Conservation (phyloP, 1,284 basidiomycete species). For the Austroboletus niveus region DNA sequence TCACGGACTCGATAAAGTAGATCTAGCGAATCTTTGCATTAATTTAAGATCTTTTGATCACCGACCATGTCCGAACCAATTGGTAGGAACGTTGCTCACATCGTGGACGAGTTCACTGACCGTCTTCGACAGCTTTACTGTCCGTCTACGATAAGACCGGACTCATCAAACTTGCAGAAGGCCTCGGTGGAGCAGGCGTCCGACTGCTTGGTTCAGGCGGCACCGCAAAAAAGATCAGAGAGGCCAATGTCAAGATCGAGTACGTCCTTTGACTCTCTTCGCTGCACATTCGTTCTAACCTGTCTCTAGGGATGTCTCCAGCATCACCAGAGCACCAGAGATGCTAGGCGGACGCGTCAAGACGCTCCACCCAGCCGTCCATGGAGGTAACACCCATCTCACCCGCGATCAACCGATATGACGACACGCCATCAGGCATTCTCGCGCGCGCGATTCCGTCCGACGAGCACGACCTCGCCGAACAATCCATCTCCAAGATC, state of each 20-base stretch:
- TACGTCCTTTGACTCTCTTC: slow-evolving; percentile 39
- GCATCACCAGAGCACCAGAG: slow-evolving; percentile 98
- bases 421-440: slow-evolving; percentile 57
- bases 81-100: slow-evolving; percentile 18
- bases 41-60: slow-evolving; percentile 13
- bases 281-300: slow-evolving; percentile 9
- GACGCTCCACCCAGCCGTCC: slow-evolving; percentile 98
- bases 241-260: slow-evolving; percentile 91
- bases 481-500: slow-evolving; percentile 86
- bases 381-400: slow-evolving; percentile 69
- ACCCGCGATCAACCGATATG: slow-evolving; percentile 3
- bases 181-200: slow-evolving; percentile 80
- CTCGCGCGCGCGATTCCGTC: slow-evolving; percentile 86
- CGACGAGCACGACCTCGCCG: slow-evolving; percentile 79
- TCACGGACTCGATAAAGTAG: slow-evolving; percentile 13
- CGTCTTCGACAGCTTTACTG: slow-evolving; percentile 64
- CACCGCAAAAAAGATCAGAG: slow-evolving; percentile 96
- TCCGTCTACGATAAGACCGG: slow-evolving; percentile 98
- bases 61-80: slow-evolving; percentile 25
- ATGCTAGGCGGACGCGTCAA: slow-evolving; percentile 99
- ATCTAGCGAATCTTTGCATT: slow-evolving; percentile 2
- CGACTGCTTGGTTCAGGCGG: slow-evolving; percentile 93
- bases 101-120: slow-evolving; percentile 10
- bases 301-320: slow-evolving; percentile 86
- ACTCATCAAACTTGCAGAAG: slow-evolving; percentile 86